Base-by-base conservation (phyloP, 345 rosid genomes). In the Rhizophora apiculata region DNA sequence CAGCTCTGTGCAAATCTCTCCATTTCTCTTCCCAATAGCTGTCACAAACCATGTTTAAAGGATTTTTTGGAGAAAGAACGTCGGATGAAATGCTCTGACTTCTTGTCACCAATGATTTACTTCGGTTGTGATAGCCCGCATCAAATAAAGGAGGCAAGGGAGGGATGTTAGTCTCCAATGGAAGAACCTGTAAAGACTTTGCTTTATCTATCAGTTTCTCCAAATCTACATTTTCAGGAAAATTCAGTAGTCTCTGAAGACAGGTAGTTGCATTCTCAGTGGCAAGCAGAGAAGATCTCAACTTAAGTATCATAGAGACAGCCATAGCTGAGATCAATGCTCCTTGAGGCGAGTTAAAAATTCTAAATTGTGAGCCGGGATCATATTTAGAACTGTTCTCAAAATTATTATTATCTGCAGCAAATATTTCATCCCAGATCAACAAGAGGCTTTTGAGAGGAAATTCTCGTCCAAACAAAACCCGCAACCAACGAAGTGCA, bases 1-100 rank as follows among this genome's bases (percentile, higher is more conserved):
- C 96, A n/a, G 86, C 85, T 65, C 86, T 84, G 75, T 89, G 90
- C 74, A 83, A 54, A 64, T 80, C 85, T 81, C 93, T 86, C 98
- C 98, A 94, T 75, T 82, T 88, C 78, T 86, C 98, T 78, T 94
- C 98, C 98, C 98, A 94, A 29, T 94, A 94, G 79, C 93, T 91
- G 58, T 89, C 89, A 29, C 89, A 94, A 61, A 88, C 84, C 72
- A 71, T 71, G 62, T 64, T 82, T 65, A 83, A 67, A 26, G 96
- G 90, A 69, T 88, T 83, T 79, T 77, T 86, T 4, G 89, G 91
- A 64, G 91, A 86, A 74, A 78, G 30, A 46, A 86, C 81, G 36
- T 79, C 96, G 6, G 80, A 85, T 53, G 90, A 74, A 73, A 82
- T 79, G 68, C 75, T 81, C 48, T 80, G 89, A 73, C 85, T 78